phyloP scores from a whole-genome alignment of 257 asterid species.

The Capsicum chinense region DNA sequence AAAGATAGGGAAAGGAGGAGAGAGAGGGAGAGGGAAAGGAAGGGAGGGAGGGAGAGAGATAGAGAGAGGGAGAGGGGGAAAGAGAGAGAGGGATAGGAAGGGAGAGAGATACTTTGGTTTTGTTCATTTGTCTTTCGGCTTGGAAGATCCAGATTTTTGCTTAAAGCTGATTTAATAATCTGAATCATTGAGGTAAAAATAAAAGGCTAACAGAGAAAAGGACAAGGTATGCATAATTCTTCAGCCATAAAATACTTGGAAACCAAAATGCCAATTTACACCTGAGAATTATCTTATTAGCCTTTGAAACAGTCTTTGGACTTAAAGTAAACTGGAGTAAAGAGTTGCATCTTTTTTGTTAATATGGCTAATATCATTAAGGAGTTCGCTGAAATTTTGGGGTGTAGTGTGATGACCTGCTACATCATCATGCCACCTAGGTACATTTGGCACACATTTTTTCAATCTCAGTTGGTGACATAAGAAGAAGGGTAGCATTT shows the following conservation, averaged over 20 bases:
- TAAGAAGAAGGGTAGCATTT: neutral
- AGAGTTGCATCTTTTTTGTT: conserved; percentile 4
- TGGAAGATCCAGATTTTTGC: conserved; percentile 7
- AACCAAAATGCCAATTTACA: neutral
- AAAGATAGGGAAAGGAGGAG: too few relatives aligned
- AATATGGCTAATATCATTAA: neutral
- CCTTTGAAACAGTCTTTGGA: neutral
- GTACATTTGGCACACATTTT: neutral
- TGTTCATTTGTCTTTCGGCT: neutral
- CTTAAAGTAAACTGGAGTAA: neutral
- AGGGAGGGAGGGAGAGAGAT: too few relatives aligned
- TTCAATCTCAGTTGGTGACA: neutral
- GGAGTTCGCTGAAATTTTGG: neutral
- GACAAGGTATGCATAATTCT: neutral
- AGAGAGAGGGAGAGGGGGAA: too few relatives aligned
- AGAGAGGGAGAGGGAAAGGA: too few relatives aligned
- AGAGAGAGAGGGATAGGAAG: too few relatives aligned
- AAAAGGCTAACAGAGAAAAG: neutral
- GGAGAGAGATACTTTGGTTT: neutral
- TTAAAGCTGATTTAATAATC: neutral
- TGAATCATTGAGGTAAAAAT: neutral
- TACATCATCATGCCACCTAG: neutral
- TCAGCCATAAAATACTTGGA: neutral
- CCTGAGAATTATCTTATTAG: neutral
- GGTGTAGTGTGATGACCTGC: neutral